A percentile compares a stretch with the other conserved stretches of the same genome.
These are phyloP conservation scores for Lactuca sativa DNA, from an alignment of 129 eudicot species.

Conservation along the genomic window DNA sequence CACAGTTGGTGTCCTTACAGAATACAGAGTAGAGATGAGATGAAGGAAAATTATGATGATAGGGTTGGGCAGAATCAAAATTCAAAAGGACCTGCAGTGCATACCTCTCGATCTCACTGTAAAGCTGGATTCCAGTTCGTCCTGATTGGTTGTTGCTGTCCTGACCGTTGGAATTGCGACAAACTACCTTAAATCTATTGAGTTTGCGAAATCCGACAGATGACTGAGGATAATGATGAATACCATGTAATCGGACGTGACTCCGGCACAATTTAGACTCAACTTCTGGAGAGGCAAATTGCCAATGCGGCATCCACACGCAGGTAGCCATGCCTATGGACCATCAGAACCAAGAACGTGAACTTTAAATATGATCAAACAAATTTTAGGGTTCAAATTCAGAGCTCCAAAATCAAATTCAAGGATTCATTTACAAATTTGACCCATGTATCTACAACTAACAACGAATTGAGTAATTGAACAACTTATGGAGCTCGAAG, in stretches of 20 bases:
- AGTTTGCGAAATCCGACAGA: conserved; percentile 9
- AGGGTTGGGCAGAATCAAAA: background rate
- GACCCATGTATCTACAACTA: background rate
- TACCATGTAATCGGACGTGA: conserved; percentile 27
- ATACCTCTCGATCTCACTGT: conserved; percentile 82
- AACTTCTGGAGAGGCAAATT: conserved; percentile 11
- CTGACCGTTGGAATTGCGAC: conserved; percentile 38
- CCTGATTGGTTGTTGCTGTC: conserved; percentile 30
- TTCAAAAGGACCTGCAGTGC: background rate
- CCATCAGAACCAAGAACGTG: conserved; percentile 10
- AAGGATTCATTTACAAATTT: background rate
- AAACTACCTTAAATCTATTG: conserved; percentile 30
- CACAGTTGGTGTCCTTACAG: too few relatives aligned
- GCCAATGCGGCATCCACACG: conserved; percentile 33
- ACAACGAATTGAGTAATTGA: conserved; percentile 5
- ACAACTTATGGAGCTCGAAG: background rate
- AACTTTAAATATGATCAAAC: conserved; percentile 18
- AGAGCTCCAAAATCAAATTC: conserved; percentile 5
- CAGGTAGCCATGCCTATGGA: conserved; percentile 47
- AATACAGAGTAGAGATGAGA: background rate
- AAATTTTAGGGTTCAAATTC: background rate
- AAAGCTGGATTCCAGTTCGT: conserved; percentile 63
- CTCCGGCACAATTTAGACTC: conserved; percentile 21
- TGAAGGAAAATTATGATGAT: background rate
- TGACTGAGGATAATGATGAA: conserved; percentile 27